Base-by-base conservation (phyloP, 345 rosid genomes). In the Camelina laxa region DNA sequence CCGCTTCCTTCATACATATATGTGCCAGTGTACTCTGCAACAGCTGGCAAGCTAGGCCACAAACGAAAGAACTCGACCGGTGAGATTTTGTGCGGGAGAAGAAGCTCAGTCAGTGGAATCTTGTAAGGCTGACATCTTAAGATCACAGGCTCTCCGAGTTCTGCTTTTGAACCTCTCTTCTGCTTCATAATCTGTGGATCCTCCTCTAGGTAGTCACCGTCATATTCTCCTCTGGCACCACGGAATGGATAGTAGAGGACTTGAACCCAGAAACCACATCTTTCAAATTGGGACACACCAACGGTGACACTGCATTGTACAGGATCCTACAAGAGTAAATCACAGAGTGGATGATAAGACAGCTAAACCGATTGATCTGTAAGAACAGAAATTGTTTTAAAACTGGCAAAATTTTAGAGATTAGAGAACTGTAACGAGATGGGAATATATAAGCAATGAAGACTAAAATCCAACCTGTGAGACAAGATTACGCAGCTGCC, bases 1-100 rank as follows among this genome's bases (percentile, higher is more conserved):
- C 99, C 97, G 67, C 99, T 95, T 67, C 99, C 97, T 82, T 95
- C 97, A 31, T 95, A 95, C 35, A 78, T 80, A 68, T 90, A 95
- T 21, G 96, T 89, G 65, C 97, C 99, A 57, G 97, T 86, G 71
- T 83, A 83, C 81, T 95, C 97, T 56, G 88, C 91, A 59, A 90
- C 83, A 49, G 97, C 97, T 12, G 97, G 97, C 77, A 95, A 89
- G 83, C 97, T 90, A 67, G 99, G 97, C 99, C 99, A 95, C 58
- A 95, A 84, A 50, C 99, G 97, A 85, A 92, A 95, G 81, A 92
- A 95, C 78, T 95, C 99, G 1, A 92, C 97, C 1, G 99, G 97
- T 39, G 99, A 95, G 58, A 92, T 85, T 82, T 92, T 90, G 77
- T 88, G 97, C 0, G 97, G 99, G 86, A 87, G 85, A 58, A 94